A percentile compares a stretch with the other conserved stretches of the same genome.
phyloP scores from a whole-genome alignment of 2,329 filamentous ascomycete species.

The Colletotrichum navitas region DNA sequence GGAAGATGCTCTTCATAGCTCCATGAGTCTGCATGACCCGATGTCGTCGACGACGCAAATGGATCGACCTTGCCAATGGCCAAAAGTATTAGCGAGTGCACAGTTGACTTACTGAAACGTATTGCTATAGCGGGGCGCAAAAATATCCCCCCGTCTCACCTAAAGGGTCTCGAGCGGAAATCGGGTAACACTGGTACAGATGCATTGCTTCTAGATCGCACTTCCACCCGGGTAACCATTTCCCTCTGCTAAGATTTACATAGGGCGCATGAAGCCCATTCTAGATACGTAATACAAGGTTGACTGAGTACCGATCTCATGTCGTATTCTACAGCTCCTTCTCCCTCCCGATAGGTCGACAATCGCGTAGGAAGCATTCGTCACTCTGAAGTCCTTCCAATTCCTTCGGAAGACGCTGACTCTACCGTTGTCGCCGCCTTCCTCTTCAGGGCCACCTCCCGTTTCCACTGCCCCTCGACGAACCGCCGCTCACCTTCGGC shows the following conservation, averaged over 20 bases:
- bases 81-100: not conserved
- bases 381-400: not conserved
- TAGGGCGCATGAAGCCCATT: constrained; percentile 10
- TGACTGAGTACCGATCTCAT: constrained; percentile 15
- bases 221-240: not conserved
- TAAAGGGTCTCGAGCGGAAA: no score
- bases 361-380: not conserved
- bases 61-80: not conserved
- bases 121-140: constrained; percentile 15
- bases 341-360: not conserved
- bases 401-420: not conserved
- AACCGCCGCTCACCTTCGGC: constrained; percentile 36
- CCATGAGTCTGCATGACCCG: not conserved
- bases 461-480: constrained; percentile 24
- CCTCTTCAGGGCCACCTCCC: constrained; percentile 17
- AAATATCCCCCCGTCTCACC: not conserved
- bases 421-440: constrained; percentile 5
- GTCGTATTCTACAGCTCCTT: not conserved
- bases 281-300: constrained; percentile 18
- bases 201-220: not conserved
- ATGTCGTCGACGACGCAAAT: not conserved
- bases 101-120: not conserved
- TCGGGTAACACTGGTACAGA: not conserved
- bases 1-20: not conserved
- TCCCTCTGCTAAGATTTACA: constrained; percentile 16